A percentile compares a stretch with the other conserved stretches of the same genome.
Evolutionary conservation across 805 yeast genomes (phyloP).

Genomic region (Ogataea corticis): DNA sequence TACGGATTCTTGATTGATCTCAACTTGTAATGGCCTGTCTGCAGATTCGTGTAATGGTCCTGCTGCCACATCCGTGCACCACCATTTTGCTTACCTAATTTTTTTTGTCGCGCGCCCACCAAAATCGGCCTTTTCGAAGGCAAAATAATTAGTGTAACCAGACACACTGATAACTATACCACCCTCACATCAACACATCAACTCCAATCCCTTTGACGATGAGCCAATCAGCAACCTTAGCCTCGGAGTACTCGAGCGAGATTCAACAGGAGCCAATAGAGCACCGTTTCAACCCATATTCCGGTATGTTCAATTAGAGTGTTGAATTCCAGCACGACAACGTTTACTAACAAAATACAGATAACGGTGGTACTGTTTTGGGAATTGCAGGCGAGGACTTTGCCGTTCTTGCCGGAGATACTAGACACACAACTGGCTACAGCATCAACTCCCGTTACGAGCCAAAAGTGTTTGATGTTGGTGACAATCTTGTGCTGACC

Average conservation of each 20-base stretch:
- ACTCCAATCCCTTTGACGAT: constrained; percentile 4
- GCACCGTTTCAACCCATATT: constrained; percentile 88
- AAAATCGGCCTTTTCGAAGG: constrained; percentile 7
- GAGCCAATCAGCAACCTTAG: constrained; percentile 43
- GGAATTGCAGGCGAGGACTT: constrained; percentile 98
- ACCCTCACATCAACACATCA: too few species aligned
- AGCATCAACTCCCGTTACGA: constrained; percentile 90
- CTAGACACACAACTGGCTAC: constrained; percentile 95
- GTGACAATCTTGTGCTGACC: constrained; percentile 82
- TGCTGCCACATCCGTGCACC: too few species aligned
- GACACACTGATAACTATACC: neutral
- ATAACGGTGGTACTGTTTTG: constrained; percentile 94
- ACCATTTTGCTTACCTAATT: neutral
- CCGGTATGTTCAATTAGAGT: constrained; percentile 38
- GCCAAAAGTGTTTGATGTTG: constrained; percentile 85
- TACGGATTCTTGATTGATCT: too few species aligned
- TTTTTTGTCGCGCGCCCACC: neutral
- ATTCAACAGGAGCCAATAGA: constrained; percentile 67
- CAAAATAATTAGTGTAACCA: constrained; percentile 8
- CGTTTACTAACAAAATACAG: constrained; percentile 31
- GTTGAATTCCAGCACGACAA: neutral
- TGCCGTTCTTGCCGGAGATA: constrained; percentile 96
- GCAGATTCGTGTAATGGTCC: too few species aligned
- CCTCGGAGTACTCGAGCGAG: constrained; percentile 67
- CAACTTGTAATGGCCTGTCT: too few species aligned